Conservation (phyloP, 2,329 filamentous ascomycete species). For the Botrytis paeoniae region DNA sequence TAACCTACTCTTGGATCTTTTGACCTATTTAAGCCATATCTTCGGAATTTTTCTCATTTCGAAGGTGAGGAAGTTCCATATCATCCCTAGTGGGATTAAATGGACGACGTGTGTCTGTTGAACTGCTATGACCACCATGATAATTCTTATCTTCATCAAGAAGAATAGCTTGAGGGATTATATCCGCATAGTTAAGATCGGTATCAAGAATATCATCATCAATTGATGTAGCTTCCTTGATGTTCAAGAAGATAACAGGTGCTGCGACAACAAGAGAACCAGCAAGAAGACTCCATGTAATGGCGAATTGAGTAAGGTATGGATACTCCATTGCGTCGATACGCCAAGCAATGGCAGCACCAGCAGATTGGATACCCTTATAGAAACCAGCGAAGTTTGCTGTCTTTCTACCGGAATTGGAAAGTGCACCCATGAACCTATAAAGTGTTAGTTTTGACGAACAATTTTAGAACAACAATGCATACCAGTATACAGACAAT, state of each 20-base stretch:
- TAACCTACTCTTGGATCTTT: not conserved
- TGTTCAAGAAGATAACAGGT: conserved; percentile 72
- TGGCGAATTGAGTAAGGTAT: conserved; percentile 69
- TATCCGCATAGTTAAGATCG: conserved; percentile 76
- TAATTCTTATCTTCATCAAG: conserved; percentile 1
- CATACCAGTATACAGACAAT: conserved; percentile 79
- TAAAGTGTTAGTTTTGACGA: conserved; percentile 18
- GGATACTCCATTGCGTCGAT: conserved; percentile 60
- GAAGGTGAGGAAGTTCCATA: conserved; percentile 6
- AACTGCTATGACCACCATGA: not conserved
- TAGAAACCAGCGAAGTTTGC: conserved; percentile 88
- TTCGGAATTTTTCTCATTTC: not conserved
- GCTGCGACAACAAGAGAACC: conserved; percentile 72
- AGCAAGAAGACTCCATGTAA: conserved; percentile 70
- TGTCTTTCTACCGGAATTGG: conserved; percentile 84
- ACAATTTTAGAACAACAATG: conserved; percentile 50
- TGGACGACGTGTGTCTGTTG: not conserved
- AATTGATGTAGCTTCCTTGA: conserved; percentile 71
- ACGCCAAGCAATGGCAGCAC: conserved; percentile 69
- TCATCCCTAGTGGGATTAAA: not conserved
- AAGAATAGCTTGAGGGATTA: conserved; percentile 39
- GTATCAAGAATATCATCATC: conserved; percentile 81
- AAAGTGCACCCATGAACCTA: conserved; percentile 84
- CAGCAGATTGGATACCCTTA: conserved; percentile 82
- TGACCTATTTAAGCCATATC: not conserved